Evolutionary conservation across 164 flowering plant species (phyloP), one percentile per base, ranked within the genome.

Genomic region (Macadamia tetraphylla): DNA sequence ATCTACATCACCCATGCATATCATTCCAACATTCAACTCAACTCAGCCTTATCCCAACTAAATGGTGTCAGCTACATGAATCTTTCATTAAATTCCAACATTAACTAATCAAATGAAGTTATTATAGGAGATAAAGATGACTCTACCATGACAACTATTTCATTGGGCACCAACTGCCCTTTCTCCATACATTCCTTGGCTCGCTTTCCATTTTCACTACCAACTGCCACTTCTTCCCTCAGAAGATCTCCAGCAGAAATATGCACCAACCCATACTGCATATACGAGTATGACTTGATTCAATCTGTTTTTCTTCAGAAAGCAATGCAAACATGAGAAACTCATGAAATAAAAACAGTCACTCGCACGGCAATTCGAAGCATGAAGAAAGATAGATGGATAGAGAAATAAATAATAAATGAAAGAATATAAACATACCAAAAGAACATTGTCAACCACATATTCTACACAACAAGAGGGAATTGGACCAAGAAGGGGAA

Each of bases 211-310:
- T 88, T 95, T 78, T 88, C 90, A 77, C 81, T 90, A 35, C 91
- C 99, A 56, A 82, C 78, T 42, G 89, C 86, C 75, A 95, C 75
- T 78, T 95, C 98, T 62, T 90, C 92, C 78, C 99, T 81, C 30
- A 95, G 80, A 55, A 92, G 79, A 80, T 92, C 96, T 63, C 99
- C 99, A 78, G 98, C 98, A 69, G 99, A 84, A 73, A 94, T 78
- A 73, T 94, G 99, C 71, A 92, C 93, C 85, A 94, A 79, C 65
- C 83, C 94, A 80, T 90, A 92, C 98, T 92, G 91, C 90, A 92
- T 64, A 79, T 56, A 85, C 43, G 68, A 79, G 80, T 66, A 74
- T 71, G 66, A 77, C 71, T 75, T 72, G 60, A 77, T 79, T 83
- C 80, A 79, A 73, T 78, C 75, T 80, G 71, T 71, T 75, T 67